Conservation (phyloP, 495 filamentous ascomycete species). For the Pyrenopolyporus hunteri region DNA sequence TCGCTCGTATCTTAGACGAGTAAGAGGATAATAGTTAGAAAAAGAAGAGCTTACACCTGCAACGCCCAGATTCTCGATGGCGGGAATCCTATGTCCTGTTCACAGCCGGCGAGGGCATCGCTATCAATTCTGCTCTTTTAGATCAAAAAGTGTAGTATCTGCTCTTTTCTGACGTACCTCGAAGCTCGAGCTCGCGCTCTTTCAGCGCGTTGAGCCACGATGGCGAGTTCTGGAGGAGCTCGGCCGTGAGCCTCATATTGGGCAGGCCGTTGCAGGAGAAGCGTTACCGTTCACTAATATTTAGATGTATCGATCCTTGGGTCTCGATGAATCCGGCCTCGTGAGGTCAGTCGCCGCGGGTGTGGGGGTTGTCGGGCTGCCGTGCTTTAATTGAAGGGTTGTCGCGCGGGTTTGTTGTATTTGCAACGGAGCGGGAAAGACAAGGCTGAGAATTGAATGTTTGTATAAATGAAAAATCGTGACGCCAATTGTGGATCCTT, state of each 20-base stretch:
- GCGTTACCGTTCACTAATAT: constrained; percentile 25
- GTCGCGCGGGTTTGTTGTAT: no score
- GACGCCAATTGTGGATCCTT: no score
- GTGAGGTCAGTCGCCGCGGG: no score
- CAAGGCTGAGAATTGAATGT: no score
- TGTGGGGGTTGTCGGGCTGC: background rate
- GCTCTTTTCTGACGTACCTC: constrained; percentile 99
- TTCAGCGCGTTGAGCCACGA: constrained; percentile 98
- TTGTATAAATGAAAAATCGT: no score
- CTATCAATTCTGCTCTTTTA: constrained; percentile 83
- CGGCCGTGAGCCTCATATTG: constrained; percentile 90
- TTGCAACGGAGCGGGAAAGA: no score
- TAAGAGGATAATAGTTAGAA: constrained; percentile 12
- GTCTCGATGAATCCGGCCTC: background rate
- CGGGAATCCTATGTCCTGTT: constrained; percentile 96
- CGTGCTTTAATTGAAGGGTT: no score
- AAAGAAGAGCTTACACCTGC: constrained; percentile 70
- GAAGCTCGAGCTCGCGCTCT: constrained; percentile 97
- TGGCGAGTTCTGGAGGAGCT: constrained; percentile 87
- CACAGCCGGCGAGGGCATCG: constrained; percentile 57
- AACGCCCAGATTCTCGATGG: constrained; percentile 97
- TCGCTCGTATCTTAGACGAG: background rate
- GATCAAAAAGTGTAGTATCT: constrained; percentile 87
- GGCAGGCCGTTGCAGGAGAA: constrained; percentile 16
- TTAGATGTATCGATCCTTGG: background rate